phyloP scores from a whole-genome alignment of 2,329 filamentous ascomycete species.

The Pseudocercospora eumusae region DNA sequence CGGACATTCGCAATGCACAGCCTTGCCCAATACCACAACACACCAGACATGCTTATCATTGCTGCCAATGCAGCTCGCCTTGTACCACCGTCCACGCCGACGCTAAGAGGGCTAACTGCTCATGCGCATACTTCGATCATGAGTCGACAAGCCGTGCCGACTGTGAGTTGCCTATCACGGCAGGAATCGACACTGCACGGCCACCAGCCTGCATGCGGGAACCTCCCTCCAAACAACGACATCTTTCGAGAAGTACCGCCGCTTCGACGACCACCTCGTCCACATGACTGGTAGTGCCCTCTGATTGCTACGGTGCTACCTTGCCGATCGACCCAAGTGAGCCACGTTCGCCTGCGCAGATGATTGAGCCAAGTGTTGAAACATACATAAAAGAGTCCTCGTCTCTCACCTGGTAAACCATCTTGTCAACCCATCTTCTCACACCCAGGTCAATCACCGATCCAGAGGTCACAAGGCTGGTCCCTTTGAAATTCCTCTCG shows the following conservation, averaged over 20 bases:
- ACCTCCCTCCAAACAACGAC: constrained; percentile 10
- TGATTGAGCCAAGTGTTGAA: constrained; percentile 4
- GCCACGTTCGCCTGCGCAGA: constrained; percentile 11
- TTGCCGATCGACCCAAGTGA: constrained; percentile 22
- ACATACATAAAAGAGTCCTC: constrained; percentile 19
- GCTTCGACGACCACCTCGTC: constrained; percentile 15
- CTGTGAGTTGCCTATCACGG: constrained; percentile 23
- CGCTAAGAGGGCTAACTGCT: not conserved
- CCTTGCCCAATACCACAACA: constrained; percentile 20
- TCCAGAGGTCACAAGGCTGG: constrained; percentile 12
- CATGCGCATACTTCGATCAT: not conserved
- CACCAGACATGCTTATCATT: not conserved
- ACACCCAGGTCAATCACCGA: constrained; percentile 10
- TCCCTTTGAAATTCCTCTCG: constrained; percentile 18
- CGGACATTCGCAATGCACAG: constrained; percentile 19
- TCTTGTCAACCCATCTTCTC: not conserved
- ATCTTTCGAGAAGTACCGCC: constrained; percentile 26
- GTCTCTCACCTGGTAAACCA: constrained; percentile 11
- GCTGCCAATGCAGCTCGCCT: constrained; percentile 11
- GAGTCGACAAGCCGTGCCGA: constrained; percentile 1
- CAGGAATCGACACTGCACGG: constrained; percentile 18
- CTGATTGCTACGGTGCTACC: constrained; percentile 32
- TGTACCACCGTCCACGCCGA: constrained; percentile 6
- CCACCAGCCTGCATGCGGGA: constrained; percentile 5
- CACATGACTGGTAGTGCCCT: constrained; percentile 27